Evolutionary conservation across 2,329 filamentous ascomycete species (phyloP), one percentile per base, ranked within the genome.

Genomic region (Nectriaceae sp.): DNA sequence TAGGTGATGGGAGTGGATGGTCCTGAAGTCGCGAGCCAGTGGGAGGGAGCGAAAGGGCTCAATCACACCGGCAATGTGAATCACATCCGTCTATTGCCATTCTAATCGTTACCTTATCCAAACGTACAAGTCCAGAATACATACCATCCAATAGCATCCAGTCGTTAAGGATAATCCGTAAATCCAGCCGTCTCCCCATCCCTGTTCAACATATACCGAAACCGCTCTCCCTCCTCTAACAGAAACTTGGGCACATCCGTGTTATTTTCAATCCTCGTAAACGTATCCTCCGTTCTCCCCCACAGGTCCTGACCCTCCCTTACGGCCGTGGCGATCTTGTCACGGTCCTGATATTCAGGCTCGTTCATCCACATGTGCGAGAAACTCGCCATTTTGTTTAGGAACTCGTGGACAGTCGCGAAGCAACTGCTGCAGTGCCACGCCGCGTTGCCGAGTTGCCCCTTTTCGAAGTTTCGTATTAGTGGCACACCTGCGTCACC

Each of bases 361-460:
- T 69, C 70, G 53, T 84, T 83, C 69, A 77, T 75, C 64, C 70
- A 75, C 8, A 64, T 65, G 59, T 84, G 81, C 16, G 78, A 81
- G 63, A 83, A 83, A 47, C 74, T 76, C 10, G 71, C 68, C 69
- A 84, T 74, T 64, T 84, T 84, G 54, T 72, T 75, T 39, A 79
- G 65, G 55, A 84, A 70, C 61, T 83, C 76, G 4, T 70, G 70
- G 15, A 85, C 65, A 1, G 78, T 84, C 16, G 72, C 67, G 61
- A 84, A 84, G 67, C 83, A 85, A 46, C 72, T 79, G 42, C 78
- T 82, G 70, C 82, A 86, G 63, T 85, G 82, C 83, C 83, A 86
- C 0, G 69, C 76, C 1, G 79, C 77, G 55, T 80, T 75, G 57
- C 63, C 64, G 26, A 83, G 52, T 5, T 71, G 69, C 6, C 66